phyloP scores from a whole-genome alignment of 2,329 filamentous ascomycete species.

The Fusarium sp. region DNA sequence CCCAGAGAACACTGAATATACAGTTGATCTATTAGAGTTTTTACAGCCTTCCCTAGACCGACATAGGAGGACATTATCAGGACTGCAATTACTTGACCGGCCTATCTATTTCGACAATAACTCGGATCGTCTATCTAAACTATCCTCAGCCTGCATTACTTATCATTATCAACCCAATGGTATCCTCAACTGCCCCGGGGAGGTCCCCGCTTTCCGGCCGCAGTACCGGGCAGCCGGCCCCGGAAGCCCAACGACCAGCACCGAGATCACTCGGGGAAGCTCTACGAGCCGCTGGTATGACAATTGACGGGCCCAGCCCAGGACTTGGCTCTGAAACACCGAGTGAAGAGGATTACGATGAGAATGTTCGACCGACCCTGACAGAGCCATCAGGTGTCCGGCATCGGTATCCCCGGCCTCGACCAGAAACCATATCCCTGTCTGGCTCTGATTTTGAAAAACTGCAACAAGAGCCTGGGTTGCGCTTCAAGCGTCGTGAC shows the following conservation, averaged over 20 bases:
- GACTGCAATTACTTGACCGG: neutral
- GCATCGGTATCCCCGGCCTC: slow-evolving; percentile 17
- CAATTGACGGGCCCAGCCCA: slow-evolving; percentile 25
- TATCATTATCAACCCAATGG: slow-evolving; percentile 6
- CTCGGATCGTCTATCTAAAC: neutral
- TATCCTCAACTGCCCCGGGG: slow-evolving; percentile 1
- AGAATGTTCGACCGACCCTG: slow-evolving; percentile 45
- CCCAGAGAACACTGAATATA: neutral
- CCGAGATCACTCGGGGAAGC: slow-evolving; percentile 43
- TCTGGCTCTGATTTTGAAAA: slow-evolving; percentile 12
- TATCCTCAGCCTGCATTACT: neutral
- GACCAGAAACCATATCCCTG: slow-evolving; percentile 9
- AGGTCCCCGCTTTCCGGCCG: slow-evolving; percentile 16
- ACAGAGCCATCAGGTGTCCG: slow-evolving; percentile 29
- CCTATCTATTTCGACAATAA: neutral
- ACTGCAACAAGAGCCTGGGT: neutral
- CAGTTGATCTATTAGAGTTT: neutral
- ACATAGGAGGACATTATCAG: neutral
- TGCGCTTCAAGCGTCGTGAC: slow-evolving; percentile 35
- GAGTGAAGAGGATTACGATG: slow-evolving; percentile 58
- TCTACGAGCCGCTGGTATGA: slow-evolving; percentile 39
- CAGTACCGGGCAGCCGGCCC: slow-evolving; percentile 2
- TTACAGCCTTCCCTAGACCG: neutral
- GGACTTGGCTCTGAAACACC: slow-evolving; percentile 51
- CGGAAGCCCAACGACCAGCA: slow-evolving; percentile 17